These are phyloP conservation scores for Selaginella tamariscina DNA, from an alignment of 75 land plant species.

Conservation along the genomic window DNA sequence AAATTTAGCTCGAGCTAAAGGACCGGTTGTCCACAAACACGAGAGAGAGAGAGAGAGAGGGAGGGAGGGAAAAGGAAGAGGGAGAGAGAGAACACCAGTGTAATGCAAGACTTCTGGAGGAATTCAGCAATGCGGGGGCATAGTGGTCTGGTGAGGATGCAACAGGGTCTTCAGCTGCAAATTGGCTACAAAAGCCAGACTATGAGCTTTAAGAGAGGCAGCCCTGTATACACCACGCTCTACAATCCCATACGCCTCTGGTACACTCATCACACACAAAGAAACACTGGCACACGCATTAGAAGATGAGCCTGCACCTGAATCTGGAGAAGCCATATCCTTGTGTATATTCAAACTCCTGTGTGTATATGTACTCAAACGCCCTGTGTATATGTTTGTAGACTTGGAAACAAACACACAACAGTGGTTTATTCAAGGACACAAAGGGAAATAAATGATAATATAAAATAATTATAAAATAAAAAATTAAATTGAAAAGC, in stretches of 20 bases:
- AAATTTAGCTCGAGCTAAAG: too few species aligned
- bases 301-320: not conserved
- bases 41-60: not conserved
- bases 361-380: not conserved
- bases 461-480: not conserved
- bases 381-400: not conserved
- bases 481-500: too few species aligned
- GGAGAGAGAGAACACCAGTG: not conserved
- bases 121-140: slow-evolving; percentile 15
- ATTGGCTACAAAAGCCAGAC: slow-evolving; percentile 19
- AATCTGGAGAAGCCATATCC: not conserved
- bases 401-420: not conserved
- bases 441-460: not conserved
- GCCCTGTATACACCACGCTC: slow-evolving; percentile 26
- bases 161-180: slow-evolving; percentile 20
- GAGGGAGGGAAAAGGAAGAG: not conserved
- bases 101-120: slow-evolving; percentile 10
- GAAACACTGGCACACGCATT: not conserved
- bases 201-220: slow-evolving; percentile 18
- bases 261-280: slow-evolving; percentile 18
- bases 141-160: slow-evolving; percentile 25
- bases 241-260: slow-evolving; percentile 27
- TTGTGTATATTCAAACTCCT: not conserved
- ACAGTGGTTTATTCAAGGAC: not conserved
- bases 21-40: too few species aligned